A percentile compares a stretch with the other conserved stretches of the same genome.
These are phyloP conservation scores for Cucurbita pepo DNA, from an alignment of 306 rosid species.

Conservation along the genomic window DNA sequence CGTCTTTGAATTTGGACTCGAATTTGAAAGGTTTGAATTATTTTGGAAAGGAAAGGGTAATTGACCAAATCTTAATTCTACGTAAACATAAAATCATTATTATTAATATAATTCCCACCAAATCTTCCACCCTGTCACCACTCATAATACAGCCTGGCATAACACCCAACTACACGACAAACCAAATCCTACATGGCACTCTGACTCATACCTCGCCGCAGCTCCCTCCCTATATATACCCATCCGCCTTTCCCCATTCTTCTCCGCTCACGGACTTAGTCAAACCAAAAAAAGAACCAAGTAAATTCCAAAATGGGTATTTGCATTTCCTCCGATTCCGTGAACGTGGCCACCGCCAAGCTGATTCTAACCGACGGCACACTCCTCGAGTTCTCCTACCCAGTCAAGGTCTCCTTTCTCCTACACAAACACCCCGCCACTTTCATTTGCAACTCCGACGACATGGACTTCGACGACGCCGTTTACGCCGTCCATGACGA, in stretches of 20 bases:
- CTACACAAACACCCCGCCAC: constrained; percentile 40
- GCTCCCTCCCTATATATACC: constrained; percentile 10
- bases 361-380: constrained; percentile 51
- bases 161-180: constrained; percentile 7
- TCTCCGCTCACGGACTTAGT: not conserved
- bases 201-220: not conserved
- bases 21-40: too few relatives aligned
- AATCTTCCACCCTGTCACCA: constrained; percentile 64
- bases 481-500: constrained; percentile 44
- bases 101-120: not conserved
- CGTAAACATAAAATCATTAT: constrained; percentile 10
- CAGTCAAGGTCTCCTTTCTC: constrained; percentile 49
- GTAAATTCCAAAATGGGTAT: constrained; percentile 45
- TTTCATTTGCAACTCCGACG: constrained; percentile 81
- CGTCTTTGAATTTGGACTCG: too few relatives aligned
- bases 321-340: constrained; percentile 48
- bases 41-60: not conserved
- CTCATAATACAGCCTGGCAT: constrained; percentile 73
- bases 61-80: not conserved
- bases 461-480: constrained; percentile 71
- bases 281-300: not conserved
- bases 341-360: constrained; percentile 53
- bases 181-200: constrained; percentile 36
- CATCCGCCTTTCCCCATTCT: not conserved
- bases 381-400: constrained; percentile 46